Evolutionary conservation across 1,139 yeast species (phyloP).

Genomic region (Blastobotrys serpentis): DNA sequence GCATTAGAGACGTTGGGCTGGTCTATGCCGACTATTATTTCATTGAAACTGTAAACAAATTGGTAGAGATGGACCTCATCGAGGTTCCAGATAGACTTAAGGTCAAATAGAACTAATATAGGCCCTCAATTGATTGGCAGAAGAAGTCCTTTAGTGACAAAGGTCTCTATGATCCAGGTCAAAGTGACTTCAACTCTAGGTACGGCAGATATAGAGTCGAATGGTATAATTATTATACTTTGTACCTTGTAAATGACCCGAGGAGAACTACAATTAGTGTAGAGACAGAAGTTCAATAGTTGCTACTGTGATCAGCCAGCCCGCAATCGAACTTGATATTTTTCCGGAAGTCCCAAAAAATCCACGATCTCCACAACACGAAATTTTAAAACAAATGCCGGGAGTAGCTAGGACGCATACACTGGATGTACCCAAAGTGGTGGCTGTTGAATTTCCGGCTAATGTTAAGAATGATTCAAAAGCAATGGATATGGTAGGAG

Average conservation of each 20-base stretch:
- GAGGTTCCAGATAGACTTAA: background rate
- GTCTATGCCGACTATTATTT: constrained; percentile 24
- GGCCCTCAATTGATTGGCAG: no score
- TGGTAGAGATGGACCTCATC: constrained; percentile 17
- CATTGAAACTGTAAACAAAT: constrained; percentile 20
- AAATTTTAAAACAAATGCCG: constrained; percentile 14
- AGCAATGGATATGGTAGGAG: constrained; percentile 80
- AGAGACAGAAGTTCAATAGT: no score
- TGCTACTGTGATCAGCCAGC: no score
- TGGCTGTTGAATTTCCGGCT: constrained; percentile 69
- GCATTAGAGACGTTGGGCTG: constrained; percentile 18
- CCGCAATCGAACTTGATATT: no score
- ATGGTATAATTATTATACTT: no score
- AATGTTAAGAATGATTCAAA: constrained; percentile 58
- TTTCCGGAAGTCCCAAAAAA: background rate
- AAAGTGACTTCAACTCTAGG: no score
- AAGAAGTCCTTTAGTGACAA: no score
- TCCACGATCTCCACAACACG: background rate
- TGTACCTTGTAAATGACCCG: no score
- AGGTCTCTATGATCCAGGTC: no score
- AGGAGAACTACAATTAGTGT: no score
- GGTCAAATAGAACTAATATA: background rate
- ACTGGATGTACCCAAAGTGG: constrained; percentile 28
- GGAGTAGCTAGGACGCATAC: constrained; percentile 26
- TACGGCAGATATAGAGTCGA: no score